Percentiles rank a stretch among this genome's conserved stretches.
Conservation (phyloP, 495 filamentous ascomycete species). For the Aspergillus kassunensis region DNA sequence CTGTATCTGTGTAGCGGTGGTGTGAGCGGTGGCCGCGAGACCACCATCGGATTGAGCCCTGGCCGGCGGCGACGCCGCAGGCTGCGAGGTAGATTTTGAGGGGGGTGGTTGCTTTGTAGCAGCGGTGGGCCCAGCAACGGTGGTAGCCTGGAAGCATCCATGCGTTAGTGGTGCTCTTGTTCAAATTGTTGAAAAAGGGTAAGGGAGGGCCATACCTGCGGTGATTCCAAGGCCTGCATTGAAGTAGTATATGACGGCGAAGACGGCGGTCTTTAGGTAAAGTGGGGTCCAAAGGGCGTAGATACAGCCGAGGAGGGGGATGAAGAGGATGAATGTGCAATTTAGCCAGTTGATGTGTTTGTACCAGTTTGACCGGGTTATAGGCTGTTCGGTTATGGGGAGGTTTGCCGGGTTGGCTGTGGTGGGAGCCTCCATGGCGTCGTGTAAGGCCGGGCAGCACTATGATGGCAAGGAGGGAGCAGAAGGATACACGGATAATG, state of each 20-base stretch:
- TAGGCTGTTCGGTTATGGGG: conserved; percentile 56
- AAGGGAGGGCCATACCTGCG: conserved; percentile 53
- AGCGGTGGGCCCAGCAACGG: conserved; percentile 81
- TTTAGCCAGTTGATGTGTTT: conserved; percentile 97
- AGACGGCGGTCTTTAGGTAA: conserved; percentile 67
- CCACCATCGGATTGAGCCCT: conserved; percentile 93
- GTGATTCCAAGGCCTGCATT: conserved; percentile 85
- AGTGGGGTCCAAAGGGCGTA: conserved; percentile 81
- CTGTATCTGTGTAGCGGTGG: conserved; percentile 92
- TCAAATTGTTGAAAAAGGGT: neutral
- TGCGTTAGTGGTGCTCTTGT: neutral
- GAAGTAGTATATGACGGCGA: conserved; percentile 86
- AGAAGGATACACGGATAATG: too few species aligned
- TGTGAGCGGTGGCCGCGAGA: conserved; percentile 83
- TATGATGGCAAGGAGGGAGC: too few species aligned
- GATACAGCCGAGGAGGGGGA: conserved; percentile 73
- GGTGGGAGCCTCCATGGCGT: too few species aligned
- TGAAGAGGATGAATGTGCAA: conserved; percentile 76
- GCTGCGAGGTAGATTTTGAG: conserved; percentile 80
- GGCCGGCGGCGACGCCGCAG: conserved; percentile 78
- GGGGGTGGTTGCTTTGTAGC: conserved; percentile 72
- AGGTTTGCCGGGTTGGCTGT: neutral
- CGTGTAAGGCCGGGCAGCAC: too few species aligned
- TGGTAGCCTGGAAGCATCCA: conserved; percentile 56
- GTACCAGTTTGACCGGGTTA: conserved; percentile 86